A percentile compares a stretch with the other conserved stretches of the same genome.
These are phyloP conservation scores for Prunus mume DNA, from an alignment of 306 rosid species.

Conservation along the genomic window DNA sequence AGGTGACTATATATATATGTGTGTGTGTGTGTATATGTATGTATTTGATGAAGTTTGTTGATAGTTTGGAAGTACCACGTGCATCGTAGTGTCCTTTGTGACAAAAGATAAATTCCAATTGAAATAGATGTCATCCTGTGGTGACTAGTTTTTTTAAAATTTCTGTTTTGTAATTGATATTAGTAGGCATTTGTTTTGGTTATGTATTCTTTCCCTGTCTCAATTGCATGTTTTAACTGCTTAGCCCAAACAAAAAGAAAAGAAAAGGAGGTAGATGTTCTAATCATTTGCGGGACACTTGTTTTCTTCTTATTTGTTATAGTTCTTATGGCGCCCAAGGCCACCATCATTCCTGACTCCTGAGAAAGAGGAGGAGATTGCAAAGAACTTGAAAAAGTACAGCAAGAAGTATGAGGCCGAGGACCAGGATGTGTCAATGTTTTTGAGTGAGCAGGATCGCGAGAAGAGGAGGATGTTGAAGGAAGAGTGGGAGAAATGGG, in stretches of 20 bases:
- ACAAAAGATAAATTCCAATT: not conserved
- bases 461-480: constrained; percentile 69
- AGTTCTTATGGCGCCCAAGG: constrained; percentile 94
- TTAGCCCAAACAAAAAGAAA: not conserved
- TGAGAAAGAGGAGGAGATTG: constrained; percentile 90
- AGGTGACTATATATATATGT: too few species aligned
- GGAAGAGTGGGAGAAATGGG: constrained; percentile 90
- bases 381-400: constrained; percentile 82
- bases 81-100: not conserved
- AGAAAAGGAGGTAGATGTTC: not conserved
- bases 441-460: constrained; percentile 82
- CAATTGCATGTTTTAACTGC: not conserved
- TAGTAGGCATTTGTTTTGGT: not conserved
- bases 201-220: too few species aligned
- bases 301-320: not conserved
- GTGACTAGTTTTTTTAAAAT: not conserved
- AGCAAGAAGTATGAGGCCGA: constrained; percentile 91
- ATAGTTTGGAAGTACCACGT: not conserved
- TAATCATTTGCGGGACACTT: not conserved
- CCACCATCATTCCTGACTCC: constrained; percentile 67
- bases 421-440: constrained; percentile 78
- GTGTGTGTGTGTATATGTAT: too few species aligned
- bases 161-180: not conserved
- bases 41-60: not conserved
- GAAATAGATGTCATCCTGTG: not conserved